phyloP scores from a whole-genome alignment of 371 early-diverging fungal genomes.

The Syncephalastrum sp. region DNA sequence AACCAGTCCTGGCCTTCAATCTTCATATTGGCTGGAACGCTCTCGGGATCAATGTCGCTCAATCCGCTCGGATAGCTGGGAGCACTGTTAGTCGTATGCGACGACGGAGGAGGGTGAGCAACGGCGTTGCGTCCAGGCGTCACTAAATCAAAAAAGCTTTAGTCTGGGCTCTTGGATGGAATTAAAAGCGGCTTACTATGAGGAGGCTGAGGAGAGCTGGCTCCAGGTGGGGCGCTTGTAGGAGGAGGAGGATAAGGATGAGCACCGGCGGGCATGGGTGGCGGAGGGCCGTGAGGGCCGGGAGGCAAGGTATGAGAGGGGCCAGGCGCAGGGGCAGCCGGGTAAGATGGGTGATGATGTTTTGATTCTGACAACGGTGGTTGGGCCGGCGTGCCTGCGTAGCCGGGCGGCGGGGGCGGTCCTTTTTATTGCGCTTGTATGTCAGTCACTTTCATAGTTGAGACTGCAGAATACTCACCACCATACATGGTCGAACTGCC shows the following conservation, averaged over 20 bases:
- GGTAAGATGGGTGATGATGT: conserved; percentile 12
- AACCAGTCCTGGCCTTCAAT: conserved; percentile 86
- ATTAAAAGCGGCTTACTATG: neutral
- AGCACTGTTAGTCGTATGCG: neutral
- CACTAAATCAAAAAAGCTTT: neutral
- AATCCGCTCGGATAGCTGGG: conserved; percentile 26
- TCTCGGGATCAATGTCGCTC: conserved; percentile 79
- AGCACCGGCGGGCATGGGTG: conserved; percentile 22
- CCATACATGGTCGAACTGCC: no score
- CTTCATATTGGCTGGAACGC: conserved; percentile 70
- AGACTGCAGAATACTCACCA: no score
- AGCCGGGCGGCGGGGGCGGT: conserved; percentile 9
- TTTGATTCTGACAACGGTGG: conserved; percentile 13
- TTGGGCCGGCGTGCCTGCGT: conserved; percentile 10
- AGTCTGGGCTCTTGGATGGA: neutral
- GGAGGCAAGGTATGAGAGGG: conserved; percentile 17
- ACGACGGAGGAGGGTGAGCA: no score
- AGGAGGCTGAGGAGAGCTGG: neutral
- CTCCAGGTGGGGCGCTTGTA: conserved; percentile 36
- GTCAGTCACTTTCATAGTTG: no score
- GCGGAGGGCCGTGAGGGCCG: conserved; percentile 26
- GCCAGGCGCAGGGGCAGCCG: conserved; percentile 5
- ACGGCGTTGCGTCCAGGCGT: no score
- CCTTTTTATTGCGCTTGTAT: no score
- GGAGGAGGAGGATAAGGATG: conserved; percentile 43